These are phyloP conservation scores for Sideroxylon spinosum DNA, from an alignment of 179 eudicot genomes.

Conservation along the genomic window DNA sequence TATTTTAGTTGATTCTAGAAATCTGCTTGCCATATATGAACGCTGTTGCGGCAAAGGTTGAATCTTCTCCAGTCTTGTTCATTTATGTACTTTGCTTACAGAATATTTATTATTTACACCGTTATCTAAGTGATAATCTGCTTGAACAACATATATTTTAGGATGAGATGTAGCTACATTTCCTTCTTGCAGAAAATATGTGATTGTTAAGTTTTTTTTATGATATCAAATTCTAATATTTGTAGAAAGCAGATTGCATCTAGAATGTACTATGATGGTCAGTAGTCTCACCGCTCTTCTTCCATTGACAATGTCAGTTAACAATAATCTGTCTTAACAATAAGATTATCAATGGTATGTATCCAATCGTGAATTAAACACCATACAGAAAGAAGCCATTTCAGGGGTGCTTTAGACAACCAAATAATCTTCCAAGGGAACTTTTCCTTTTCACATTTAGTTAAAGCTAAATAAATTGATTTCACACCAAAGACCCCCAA, in stretches of 20 bases:
- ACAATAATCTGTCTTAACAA: no score
- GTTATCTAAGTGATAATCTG: not conserved
- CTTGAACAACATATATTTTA: not conserved
- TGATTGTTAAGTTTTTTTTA: not conserved
- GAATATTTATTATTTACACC: not conserved
- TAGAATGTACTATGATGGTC: not conserved
- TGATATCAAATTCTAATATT: not conserved
- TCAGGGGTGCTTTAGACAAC: no score
- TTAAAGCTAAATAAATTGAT: no score
- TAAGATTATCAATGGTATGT: no score
- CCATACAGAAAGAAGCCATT: no score
- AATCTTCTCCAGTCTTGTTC: not conserved
- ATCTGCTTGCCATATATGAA: not conserved
- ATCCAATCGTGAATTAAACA: no score
- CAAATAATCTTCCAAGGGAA: no score
- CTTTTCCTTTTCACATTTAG: no score
- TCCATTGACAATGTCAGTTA: no score
- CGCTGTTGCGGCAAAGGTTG: not conserved
- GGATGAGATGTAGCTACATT: conserved; percentile 1
- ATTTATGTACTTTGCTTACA: not conserved
- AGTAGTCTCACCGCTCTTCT: no score
- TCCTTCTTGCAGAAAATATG: not conserved
- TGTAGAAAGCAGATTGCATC: conserved; percentile 6
- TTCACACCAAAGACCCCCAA: no score
- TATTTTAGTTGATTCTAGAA: not conserved